Evolutionary conservation across 164 flowering plant species (phyloP), one percentile per base, ranked within the genome.

Genomic region (Umbellularia californica): DNA sequence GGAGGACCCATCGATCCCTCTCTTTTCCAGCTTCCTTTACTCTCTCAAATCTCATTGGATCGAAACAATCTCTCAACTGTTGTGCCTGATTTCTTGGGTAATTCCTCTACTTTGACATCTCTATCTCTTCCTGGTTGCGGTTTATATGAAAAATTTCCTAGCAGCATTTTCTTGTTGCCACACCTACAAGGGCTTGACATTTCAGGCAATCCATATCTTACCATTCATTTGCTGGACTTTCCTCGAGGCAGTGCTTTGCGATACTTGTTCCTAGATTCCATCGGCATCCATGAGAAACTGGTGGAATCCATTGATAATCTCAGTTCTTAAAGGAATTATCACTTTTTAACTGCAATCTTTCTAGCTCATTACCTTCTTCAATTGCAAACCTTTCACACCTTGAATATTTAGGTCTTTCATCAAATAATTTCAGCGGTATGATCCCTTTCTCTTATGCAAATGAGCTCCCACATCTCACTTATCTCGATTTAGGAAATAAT

Each of bases 291-390:
- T 1, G 5, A 25, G 28, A 22, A 64, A 14, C 67, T 64, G 13
- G 3, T 0, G 17, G 28, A 24, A 0, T 64, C 67, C 10, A 73
- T 87, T 33, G 79, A 78, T 11, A 76, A 75, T 50, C 81, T 85
- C 17, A 67, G 28, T 50, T 12, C 47, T 41, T 89, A 76, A 75
- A 79, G 22, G 74, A 4, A 23, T 22, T 89, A 35, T 77, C 78
- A 2, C 72, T 87, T 2, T 0, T 3, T 2, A 10, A 20, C 19
- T 82, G 87, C 72, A 50, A 52, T 25, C 83, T 87, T 30, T 68
- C 11, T 35, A 90, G 90, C 25, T 1, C 66, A 15, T 65, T 89
- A 2, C 92, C 89, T 9, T 22, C 10, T 82, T 87, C 33, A 86
- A 83, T 30, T 64, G 66, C 12, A 23, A 64, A 64, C 66, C 30